Percentiles rank a stretch among this genome's conserved stretches.
Conservation (phyloP, 306 rosid genomes). For the Boehmeria nivea region DNA sequence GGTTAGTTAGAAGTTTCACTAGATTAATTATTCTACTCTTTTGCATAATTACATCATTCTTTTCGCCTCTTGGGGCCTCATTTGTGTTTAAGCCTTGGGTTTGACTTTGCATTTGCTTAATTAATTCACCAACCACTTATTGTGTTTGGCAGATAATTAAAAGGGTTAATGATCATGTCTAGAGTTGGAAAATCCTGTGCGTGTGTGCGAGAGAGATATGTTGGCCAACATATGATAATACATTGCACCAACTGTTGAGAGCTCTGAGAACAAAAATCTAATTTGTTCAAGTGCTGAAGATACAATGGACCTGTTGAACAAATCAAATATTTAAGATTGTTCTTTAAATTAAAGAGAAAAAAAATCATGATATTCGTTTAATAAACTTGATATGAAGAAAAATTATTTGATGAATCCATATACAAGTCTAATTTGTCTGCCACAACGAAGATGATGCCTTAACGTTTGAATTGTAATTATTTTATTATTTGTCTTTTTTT, state of each 20-base stretch:
- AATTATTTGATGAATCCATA: too few relatives aligned
- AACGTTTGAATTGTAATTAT: neutral
- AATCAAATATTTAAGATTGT: neutral
- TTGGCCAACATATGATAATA: neutral
- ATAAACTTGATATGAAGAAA: too few relatives aligned
- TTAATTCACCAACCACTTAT: neutral
- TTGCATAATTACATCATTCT: too few relatives aligned
- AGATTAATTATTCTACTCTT: too few relatives aligned
- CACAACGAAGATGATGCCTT: neutral
- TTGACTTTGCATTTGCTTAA: slow-evolving; percentile 21
- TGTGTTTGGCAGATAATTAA: slow-evolving; percentile 19
- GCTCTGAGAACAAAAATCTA: neutral
- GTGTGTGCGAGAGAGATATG: neutral
- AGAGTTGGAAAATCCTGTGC: too few relatives aligned
- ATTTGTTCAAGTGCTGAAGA: slow-evolving; percentile 7
- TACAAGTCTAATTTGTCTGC: neutral
- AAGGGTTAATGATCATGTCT: too few relatives aligned
- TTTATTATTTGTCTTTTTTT: neutral
- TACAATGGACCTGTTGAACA: slow-evolving; percentile 9
- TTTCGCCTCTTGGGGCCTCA: too few relatives aligned
- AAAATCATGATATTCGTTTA: too few relatives aligned
- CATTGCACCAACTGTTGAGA: neutral
- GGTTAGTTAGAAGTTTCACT: too few relatives aligned
- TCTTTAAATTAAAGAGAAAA: too few relatives aligned
- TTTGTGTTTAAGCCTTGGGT: too few relatives aligned